Evolutionary conservation across 139 green algal genomes (phyloP), one percentile per base, ranked within the genome.

Genomic region (Micractinium conductrix): DNA sequence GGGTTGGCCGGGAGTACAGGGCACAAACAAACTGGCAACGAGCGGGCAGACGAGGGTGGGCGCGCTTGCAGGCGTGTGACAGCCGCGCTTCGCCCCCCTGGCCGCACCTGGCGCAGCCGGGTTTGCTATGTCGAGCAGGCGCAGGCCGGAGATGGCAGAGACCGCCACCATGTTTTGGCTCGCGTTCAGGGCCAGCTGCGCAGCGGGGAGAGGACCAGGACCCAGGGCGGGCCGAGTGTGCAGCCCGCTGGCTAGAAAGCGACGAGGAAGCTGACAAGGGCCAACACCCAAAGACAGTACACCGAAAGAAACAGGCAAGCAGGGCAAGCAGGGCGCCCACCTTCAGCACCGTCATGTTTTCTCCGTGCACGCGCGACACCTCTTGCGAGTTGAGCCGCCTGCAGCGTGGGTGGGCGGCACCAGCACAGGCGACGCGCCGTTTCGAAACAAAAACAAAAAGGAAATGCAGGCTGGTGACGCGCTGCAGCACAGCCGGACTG

Each of bases 281-380:
- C 14, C 60, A 33, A 9, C 60, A 8, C 26, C 28, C 14, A 28
- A 67, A 14, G 19, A 33, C 58, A 67, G 17, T 28, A 68, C 3
- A 3, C 26, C 53, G 2, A 9, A 22, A 19, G 2, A 4, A 62
- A 4, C 53, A 16, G 19, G 6, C 53, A 62, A n/a, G n/a, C n/a
- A 16, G 7, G 53, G 24, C 2, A 58, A 76, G 42, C 1, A 22
- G 24, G 28, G 22, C n/a, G 16, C 75, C 24, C 53, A 82, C 76
- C 76, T 82, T 82, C 26, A 82, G 76, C 55, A 82, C 76, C 0
- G 76, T 82, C 76, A 82, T 82, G 76, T 71, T 53, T 38, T 71
- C 53, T 4, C 58, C 55, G 0, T 38, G 19, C 9, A 40, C 76
- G 22, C 37, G 38, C 38, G 37, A 42, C 55, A 82, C 10, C 38